Evolutionary conservation across 2,329 filamentous ascomycete genomes (phyloP).

Genomic region (Colletotrichum sp.): DNA sequence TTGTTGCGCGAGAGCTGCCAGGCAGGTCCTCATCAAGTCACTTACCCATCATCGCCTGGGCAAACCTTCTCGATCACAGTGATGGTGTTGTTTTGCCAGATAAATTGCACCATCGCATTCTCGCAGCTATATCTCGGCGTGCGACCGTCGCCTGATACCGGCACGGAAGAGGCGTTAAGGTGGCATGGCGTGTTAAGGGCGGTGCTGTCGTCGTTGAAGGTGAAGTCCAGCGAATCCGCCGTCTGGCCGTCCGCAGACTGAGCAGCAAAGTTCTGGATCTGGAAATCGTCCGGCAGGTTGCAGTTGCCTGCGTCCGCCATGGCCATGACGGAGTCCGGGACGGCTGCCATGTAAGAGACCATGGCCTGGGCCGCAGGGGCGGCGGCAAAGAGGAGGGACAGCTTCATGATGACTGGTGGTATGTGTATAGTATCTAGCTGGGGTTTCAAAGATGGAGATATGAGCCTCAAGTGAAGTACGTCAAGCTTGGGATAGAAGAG

Average conservation of each 20-base stretch:
- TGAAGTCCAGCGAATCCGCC: conserved; percentile 41
- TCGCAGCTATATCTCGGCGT: conserved; percentile 49
- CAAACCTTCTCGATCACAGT: conserved; percentile 53
- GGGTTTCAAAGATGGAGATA: background rate
- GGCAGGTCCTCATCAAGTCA: background rate
- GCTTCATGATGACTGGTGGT: conserved; percentile 15
- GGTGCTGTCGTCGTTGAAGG: conserved; percentile 45
- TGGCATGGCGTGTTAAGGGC: conserved; percentile 45
- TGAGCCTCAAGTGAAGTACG: background rate
- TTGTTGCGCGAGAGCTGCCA: background rate
- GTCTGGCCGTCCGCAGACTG: conserved; percentile 37
- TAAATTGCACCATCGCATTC: conserved; percentile 45
- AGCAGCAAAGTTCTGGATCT: conserved; percentile 41
- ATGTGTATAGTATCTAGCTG: background rate
- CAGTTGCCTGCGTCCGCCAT: conserved; percentile 30
- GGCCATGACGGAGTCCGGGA: conserved; percentile 20
- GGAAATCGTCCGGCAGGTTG: conserved; percentile 42
- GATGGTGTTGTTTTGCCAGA: conserved; percentile 42
- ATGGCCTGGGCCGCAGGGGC: conserved; percentile 21
- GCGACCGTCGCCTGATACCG: conserved; percentile 33
- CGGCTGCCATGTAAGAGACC: conserved; percentile 23
- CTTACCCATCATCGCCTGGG: conserved; percentile 40
- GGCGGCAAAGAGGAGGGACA: conserved; percentile 18
- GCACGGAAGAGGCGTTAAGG: conserved; percentile 46
- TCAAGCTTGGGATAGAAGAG: background rate